Conservation (phyloP, 805 yeast species). For the Schwanniomyces vanrijiae region DNA sequence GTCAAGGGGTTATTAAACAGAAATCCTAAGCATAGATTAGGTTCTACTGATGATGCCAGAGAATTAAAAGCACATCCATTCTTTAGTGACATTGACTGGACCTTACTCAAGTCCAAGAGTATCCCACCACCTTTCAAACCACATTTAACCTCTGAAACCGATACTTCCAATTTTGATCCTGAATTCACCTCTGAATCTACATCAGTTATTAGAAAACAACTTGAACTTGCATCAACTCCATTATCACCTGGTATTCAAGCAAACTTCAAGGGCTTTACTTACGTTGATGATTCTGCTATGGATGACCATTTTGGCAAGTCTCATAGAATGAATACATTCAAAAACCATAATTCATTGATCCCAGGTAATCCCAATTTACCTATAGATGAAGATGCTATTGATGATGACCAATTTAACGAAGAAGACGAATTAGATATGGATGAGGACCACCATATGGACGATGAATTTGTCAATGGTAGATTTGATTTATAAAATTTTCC, state of each 20-base stretch:
- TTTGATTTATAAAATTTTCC: constrained; percentile 66
- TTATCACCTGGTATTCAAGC: constrained; percentile 94
- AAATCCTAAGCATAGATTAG: constrained; percentile 93
- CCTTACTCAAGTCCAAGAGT: constrained; percentile 67
- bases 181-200: constrained; percentile 94
- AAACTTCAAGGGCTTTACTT: constrained; percentile 94
- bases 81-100: constrained; percentile 92
- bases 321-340: constrained; percentile 38
- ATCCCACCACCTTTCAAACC: constrained; percentile 98
- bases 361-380: constrained; percentile 80
- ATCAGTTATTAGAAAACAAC: constrained; percentile 68
- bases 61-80: constrained; percentile 92
- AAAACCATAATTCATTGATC: constrained; percentile 65
- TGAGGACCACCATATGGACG: constrained; percentile 65
- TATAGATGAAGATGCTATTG: constrained; percentile 81
- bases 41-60: constrained; percentile 87
- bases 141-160: constrained; percentile 84
- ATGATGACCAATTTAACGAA: constrained; percentile 57
- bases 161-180: constrained; percentile 96
- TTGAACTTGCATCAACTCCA: constrained; percentile 72
- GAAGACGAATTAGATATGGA: constrained; percentile 51
- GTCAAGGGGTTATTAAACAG: constrained; percentile 94
- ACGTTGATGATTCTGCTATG: constrained; percentile 89
- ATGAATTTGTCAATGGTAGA: constrained; percentile 82
- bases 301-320: constrained; percentile 71